Evolutionary conservation across 306 rosid genomes (phyloP).

Genomic region (Phaseolus lunatus): DNA sequence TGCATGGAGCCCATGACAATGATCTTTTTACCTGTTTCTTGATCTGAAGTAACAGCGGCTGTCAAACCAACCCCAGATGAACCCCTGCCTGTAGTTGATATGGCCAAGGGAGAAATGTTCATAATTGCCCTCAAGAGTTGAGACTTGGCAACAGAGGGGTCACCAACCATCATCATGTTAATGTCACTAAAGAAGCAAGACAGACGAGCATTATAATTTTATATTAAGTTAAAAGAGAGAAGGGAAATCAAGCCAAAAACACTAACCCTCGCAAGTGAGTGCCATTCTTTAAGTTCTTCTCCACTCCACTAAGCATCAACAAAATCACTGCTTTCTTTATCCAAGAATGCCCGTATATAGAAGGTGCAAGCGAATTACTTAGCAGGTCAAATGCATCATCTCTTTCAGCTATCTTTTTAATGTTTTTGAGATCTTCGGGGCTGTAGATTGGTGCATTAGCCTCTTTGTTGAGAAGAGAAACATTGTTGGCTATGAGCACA

Average conservation of each 20-base stretch:
- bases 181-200: conserved; percentile 73
- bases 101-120: conserved; percentile 96
- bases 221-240: conserved; percentile 19
- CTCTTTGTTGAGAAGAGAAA: conserved; percentile 93
- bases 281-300: conserved; percentile 96
- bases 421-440: conserved; percentile 77
- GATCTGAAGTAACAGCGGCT: conserved; percentile 99
- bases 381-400: conserved; percentile 91
- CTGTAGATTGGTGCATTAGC: conserved; percentile 92
- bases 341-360: conserved; percentile 97
- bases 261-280: conserved; percentile 98
- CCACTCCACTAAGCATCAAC: conserved; percentile 95
- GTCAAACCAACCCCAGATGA: conserved; percentile 99
- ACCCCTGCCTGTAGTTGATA: conserved; percentile 98
- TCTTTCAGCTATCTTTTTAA: conserved; percentile 86
- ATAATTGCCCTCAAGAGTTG: conserved; percentile 95
- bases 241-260: conserved; percentile 30
- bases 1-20: conserved; percentile 25
- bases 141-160: conserved; percentile 99
- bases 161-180: conserved; percentile 99
- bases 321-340: conserved; percentile 94
- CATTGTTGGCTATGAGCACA: conserved; percentile 88
- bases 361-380: conserved; percentile 95
- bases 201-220: conserved; percentile 22
- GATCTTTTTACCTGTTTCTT: conserved; percentile 80